Percentiles rank a stretch among this genome's conserved stretches.
Evolutionary conservation across 2,329 filamentous ascomycete species (phyloP).

Genomic region (Macrophomina phaseolina): DNA sequence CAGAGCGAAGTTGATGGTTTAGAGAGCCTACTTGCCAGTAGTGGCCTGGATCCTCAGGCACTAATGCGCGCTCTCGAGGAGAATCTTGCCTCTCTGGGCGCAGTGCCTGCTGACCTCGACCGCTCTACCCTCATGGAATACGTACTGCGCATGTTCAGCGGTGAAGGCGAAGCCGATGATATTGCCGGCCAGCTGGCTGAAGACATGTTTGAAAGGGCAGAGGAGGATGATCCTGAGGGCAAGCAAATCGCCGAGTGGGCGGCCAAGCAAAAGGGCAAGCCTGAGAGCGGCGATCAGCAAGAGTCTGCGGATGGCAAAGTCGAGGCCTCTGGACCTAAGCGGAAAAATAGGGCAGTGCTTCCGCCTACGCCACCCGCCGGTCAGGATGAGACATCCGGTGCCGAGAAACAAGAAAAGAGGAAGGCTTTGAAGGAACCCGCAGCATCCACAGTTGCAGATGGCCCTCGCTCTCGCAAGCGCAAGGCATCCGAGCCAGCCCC

Average conservation of each 20-base stretch:
- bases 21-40: conserved; percentile 28
- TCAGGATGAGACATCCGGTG: conserved; percentile 4
- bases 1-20: conserved; percentile 18
- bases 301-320: not conserved
- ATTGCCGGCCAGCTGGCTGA: conserved; percentile 51
- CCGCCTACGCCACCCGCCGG: conserved; percentile 12
- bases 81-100: conserved; percentile 42
- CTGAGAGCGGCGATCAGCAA: conserved; percentile 25
- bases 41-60: conserved; percentile 30
- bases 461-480: conserved; percentile 39
- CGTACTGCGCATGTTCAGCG: conserved; percentile 52
- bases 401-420: conserved; percentile 25
- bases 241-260: conserved; percentile 17
- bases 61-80: conserved; percentile 36
- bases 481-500: conserved; percentile 37
- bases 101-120: conserved; percentile 46
- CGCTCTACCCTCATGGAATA: conserved; percentile 50
- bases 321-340: not conserved
- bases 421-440: conserved; percentile 12
- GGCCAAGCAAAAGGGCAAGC: conserved; percentile 29
- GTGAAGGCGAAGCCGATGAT: conserved; percentile 37
- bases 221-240: conserved; percentile 30
- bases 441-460: not conserved
- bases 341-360: conserved; percentile 21
- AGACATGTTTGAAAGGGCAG: conserved; percentile 45